Evolutionary conservation across 2,329 filamentous ascomycete genomes (phyloP), one percentile per base, ranked within the genome.

Genomic region (Verticillium nonalfalfae): DNA sequence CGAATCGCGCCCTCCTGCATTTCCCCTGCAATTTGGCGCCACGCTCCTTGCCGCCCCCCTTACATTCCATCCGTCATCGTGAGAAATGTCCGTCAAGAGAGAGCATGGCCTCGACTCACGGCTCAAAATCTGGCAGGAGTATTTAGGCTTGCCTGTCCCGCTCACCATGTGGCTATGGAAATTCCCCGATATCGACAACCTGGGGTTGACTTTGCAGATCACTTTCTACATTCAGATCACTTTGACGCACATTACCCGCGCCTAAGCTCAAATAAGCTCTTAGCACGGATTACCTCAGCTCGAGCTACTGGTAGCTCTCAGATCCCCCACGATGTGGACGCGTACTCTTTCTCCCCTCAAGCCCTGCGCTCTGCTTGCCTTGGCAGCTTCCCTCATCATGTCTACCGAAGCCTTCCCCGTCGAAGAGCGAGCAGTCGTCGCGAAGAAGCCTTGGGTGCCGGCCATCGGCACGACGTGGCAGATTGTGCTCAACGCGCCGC

Each of bases 401-500:
- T 35, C 55, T 31, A 4, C 55, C 55, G 7, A 35, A n/a, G 55
- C 55, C 15, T 34, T 57, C 4, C 11, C 55, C 18, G n/a, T 58
- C 38, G 18, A 34, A 13, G 38, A 58, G 11, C 38, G 57, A 14
- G 45, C 45, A 11, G n/a, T 18, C 18, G 38, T 14, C 6, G 7
- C 56, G 13, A n/a, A 58, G 15, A n/a, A 58, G 15, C 18, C 38
- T 36, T 88, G 85, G 85, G 74, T 79, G 61, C 86, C 86, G 1
- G 68, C 70, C 2, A 78, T 81, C 26, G 80, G 78, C 26, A 73
- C 76, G 3, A 78, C 78, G 3, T 90, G 85, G 85, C 86, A 90
- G 67, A 89, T 89, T 59, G 76, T 87, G 56, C 79, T 90, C 26
- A 71, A 67, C 57, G 71, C 75, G 59, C 72, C 74, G 57, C 71